Evolutionary conservation across 352 stramenopile genomes (phyloP).

Genomic region (Elongisporangium senticosum): DNA sequence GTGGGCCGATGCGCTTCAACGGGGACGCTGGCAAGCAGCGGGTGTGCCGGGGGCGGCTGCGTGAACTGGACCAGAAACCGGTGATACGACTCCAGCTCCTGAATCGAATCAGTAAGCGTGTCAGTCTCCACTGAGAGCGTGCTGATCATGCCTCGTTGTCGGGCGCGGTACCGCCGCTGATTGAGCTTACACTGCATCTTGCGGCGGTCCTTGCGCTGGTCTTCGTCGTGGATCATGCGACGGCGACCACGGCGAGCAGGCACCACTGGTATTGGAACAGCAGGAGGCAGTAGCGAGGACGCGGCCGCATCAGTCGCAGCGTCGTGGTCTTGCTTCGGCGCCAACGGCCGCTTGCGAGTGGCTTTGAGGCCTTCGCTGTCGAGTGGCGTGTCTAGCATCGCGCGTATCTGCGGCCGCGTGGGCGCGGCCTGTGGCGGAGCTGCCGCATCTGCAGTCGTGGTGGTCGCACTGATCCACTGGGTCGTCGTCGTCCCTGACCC

Average conservation of each 20-base stretch:
- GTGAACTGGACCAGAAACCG: conserved; percentile 31
- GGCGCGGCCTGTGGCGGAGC: no score
- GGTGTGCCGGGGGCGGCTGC: conserved; percentile 15
- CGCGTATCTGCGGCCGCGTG: not conserved
- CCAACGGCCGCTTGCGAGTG: not conserved
- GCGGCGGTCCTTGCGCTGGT: conserved; percentile 46
- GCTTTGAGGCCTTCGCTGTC: not conserved
- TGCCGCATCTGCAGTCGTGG: not conserved
- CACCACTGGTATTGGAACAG: not conserved
- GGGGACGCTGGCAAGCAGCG: conserved; percentile 3
- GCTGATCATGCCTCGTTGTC: conserved; percentile 56
- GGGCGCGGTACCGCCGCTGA: conserved; percentile 58
- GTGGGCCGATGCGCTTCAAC: conserved; percentile 9
- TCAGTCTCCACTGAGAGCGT: conserved; percentile 55
- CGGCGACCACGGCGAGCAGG: conserved; percentile 29
- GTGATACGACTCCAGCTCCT: conserved; percentile 42
- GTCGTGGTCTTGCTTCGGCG: not conserved
- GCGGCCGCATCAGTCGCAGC: not conserved
- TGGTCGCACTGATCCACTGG: not conserved
- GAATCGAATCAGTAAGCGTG: conserved; percentile 33
- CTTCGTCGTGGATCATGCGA: conserved; percentile 57
- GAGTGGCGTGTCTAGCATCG: not conserved
- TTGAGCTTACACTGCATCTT: conserved; percentile 78
- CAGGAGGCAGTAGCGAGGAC: not conserved
- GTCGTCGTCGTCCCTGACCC: not conserved